These are phyloP conservation scores for Physcomitrellopsis africana DNA, from an alignment of 225 moss, liverwort and hornwort species.

Conservation along the genomic window DNA sequence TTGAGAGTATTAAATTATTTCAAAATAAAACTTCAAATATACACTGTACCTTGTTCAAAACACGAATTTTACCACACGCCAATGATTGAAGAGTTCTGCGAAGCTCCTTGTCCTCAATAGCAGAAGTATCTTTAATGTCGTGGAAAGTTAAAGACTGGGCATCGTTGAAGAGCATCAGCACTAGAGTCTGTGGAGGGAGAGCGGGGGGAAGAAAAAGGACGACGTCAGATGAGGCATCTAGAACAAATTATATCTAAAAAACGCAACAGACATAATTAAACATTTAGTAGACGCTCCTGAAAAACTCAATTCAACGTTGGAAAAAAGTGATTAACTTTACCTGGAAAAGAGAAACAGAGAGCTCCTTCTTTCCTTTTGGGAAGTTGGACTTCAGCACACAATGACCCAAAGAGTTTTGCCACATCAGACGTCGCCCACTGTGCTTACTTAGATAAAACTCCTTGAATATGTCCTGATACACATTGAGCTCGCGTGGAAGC, in stretches of 20 bases:
- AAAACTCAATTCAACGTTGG: neutral
- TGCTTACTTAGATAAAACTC: constrained; percentile 95
- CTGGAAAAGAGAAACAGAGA: constrained; percentile 92
- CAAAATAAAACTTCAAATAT: neutral
- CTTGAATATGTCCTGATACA: constrained; percentile 93
- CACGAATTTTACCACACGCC: constrained; percentile 94
- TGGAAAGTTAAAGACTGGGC: constrained; percentile 85
- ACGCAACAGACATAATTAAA: neutral
- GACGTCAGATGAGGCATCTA: constrained; percentile 6
- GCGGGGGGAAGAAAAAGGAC: neutral
- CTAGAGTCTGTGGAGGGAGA: constrained; percentile 71
- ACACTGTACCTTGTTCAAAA: constrained; percentile 65
- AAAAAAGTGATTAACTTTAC: constrained; percentile 29
- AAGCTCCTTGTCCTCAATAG: constrained; percentile 90
- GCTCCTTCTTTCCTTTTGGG: constrained; percentile 87
- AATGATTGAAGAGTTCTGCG: constrained; percentile 92
- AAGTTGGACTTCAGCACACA: constrained; percentile 85
- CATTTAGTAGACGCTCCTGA: neutral
- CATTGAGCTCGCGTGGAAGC: constrained; percentile 93
- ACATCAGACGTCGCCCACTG: constrained; percentile 92
- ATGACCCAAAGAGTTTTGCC: constrained; percentile 93
- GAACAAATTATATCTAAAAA: neutral
- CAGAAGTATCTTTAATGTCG: constrained; percentile 88
- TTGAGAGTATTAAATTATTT: neutral
- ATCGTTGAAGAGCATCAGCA: constrained; percentile 96